These are phyloP conservation scores for Musa balbisiana DNA, from an alignment of 202 grass and related monocot genomes.

Conservation along the genomic window DNA sequence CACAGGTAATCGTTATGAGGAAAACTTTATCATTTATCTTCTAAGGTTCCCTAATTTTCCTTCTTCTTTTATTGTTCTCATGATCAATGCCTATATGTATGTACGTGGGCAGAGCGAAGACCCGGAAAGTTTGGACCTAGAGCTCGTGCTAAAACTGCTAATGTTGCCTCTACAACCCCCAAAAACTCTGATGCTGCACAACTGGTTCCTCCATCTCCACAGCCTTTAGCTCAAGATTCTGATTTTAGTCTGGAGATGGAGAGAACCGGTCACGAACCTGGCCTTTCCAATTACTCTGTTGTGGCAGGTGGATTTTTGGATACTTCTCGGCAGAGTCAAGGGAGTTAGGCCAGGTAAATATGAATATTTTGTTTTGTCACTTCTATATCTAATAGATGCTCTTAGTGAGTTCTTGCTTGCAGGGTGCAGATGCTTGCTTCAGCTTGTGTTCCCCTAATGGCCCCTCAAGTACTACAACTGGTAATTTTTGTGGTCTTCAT, in stretches of 20 bases:
- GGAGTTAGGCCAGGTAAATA: background rate
- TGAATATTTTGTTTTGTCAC: conserved; percentile 5
- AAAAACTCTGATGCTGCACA: too few species aligned
- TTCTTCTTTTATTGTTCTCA: too few species aligned
- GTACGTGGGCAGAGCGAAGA: too few species aligned
- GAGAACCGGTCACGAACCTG: background rate
- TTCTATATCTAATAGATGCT: background rate
- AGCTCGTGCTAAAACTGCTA: conserved; percentile 16
- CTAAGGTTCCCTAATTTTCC: too few species aligned
- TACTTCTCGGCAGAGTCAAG: background rate
- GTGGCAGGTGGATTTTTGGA: background rate
- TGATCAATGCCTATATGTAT: too few species aligned
- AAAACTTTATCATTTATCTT: too few species aligned
- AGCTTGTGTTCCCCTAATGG: conserved; percentile 23
- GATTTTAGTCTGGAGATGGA: too few species aligned
- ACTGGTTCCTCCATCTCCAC: too few species aligned
- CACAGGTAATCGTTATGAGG: too few species aligned
- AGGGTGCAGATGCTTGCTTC: conserved; percentile 22
- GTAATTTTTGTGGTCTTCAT: background rate
- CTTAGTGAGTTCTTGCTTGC: background rate
- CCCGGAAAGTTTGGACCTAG: conserved; percentile 32
- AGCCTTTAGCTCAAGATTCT: too few species aligned
- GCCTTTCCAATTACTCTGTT: background rate
- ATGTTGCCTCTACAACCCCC: background rate
- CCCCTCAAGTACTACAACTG: background rate